A percentile compares a stretch with the other conserved stretches of the same genome.
These are phyloP conservation scores for Tylopilus balloui DNA, from an alignment of 768 basidiomycete genomes.

Conservation along the genomic window DNA sequence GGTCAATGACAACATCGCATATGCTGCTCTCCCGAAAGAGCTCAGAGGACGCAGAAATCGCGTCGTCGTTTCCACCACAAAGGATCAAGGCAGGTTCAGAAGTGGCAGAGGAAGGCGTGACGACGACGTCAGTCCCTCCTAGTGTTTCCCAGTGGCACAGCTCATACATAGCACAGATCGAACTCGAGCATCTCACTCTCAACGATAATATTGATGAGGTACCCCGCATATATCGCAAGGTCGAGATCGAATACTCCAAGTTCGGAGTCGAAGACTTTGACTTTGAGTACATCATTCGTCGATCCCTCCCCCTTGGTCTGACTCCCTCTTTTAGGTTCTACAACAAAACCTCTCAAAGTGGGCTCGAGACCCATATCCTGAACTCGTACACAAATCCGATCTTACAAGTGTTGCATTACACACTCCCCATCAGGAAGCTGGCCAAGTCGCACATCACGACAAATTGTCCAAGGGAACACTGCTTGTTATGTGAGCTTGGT, in stretches of 20 bases:
- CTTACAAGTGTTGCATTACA: conserved; percentile 88
- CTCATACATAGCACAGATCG: conserved; percentile 35
- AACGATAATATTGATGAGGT: conserved; percentile 57
- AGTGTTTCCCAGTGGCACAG: not conserved
- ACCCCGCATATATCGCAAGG: conserved; percentile 80
- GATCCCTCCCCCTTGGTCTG: not conserved
- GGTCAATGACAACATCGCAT: conserved; percentile 84
- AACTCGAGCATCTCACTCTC: conserved; percentile 48
- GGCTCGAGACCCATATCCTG: conserved; percentile 93
- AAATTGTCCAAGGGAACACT: conserved; percentile 86
- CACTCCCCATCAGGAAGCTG: conserved; percentile 65
- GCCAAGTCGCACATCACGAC: conserved; percentile 92
- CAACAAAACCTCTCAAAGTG: conserved; percentile 86
- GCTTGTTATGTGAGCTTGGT: conserved; percentile 90
- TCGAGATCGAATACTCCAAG: conserved; percentile 97
- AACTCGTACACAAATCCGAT: conserved; percentile 96
- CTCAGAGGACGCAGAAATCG: conserved; percentile 82
- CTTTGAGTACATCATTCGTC: conserved; percentile 62
- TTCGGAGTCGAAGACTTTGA: conserved; percentile 99
- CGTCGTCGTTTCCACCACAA: conserved; percentile 42
- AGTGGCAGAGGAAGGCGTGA: conserved; percentile 63
- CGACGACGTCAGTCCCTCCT: conserved; percentile 35
- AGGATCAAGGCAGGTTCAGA: conserved; percentile 72
- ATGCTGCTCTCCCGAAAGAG: conserved; percentile 84
- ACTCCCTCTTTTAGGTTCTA: conserved; percentile 60